Evolutionary conservation across 768 basidiomycete genomes (phyloP).

Genomic region (Tylopilus sp.): DNA sequence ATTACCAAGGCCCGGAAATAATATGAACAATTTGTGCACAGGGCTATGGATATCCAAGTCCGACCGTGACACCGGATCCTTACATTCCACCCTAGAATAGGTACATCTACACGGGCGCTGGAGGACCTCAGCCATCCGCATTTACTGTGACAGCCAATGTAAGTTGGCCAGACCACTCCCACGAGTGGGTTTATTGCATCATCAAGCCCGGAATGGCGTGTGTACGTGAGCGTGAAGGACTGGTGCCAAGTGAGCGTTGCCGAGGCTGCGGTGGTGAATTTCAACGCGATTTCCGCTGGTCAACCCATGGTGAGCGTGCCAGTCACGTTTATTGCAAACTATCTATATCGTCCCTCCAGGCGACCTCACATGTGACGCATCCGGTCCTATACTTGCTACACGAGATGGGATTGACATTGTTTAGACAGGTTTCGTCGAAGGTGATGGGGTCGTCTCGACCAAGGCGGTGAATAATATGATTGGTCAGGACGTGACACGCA

Average conservation of each 20-base stretch:
- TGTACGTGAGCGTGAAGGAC: too few species aligned
- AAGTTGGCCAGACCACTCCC: too few species aligned
- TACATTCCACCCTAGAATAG: not conserved
- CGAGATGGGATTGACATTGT: conserved; percentile 30
- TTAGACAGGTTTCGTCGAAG: conserved; percentile 28
- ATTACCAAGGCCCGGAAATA: too few species aligned
- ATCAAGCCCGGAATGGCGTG: too few species aligned
- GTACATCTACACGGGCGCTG: not conserved
- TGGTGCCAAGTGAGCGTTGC: too few species aligned
- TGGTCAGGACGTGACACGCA: not conserved
- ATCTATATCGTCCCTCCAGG: conserved; percentile 14
- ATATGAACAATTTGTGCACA: too few species aligned
- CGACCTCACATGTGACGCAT: not conserved
- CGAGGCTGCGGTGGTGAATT: not conserved
- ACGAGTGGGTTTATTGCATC: too few species aligned
- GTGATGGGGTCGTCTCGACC: conserved; percentile 58
- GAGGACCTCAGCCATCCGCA: too few species aligned
- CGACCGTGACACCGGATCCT: too few species aligned
- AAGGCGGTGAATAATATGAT: conserved; percentile 42
- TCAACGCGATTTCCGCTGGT: not conserved
- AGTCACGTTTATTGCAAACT: conserved; percentile 22
- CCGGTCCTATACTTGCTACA: too few species aligned
- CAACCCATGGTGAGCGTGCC: not conserved
- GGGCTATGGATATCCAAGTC: too few species aligned
- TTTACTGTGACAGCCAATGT: too few species aligned